These are phyloP conservation scores for Athelia sp. DNA, from an alignment of 1,284 basidiomycete species.

Conservation along the genomic window DNA sequence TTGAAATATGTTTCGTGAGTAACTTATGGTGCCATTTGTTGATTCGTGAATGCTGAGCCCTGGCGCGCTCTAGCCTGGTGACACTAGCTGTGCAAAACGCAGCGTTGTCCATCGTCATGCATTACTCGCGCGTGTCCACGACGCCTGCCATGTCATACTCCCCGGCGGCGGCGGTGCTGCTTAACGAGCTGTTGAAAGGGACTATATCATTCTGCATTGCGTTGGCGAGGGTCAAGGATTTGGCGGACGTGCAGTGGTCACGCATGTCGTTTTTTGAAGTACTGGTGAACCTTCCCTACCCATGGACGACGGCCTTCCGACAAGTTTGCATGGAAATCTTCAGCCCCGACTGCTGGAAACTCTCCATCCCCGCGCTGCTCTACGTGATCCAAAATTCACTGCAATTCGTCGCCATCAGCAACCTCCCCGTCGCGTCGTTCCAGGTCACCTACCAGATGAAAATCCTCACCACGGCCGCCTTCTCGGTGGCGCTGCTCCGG, in stretches of 20 bases:
- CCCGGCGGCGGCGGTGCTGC: conserved; percentile 87
- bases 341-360: conserved; percentile 91
- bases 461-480: conserved; percentile 92
- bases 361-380: conserved; percentile 93
- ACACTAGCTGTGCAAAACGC: conserved; percentile 96
- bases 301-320: conserved; percentile 43
- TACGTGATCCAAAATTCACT: conserved; percentile 96
- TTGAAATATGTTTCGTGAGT: conserved; percentile 64
- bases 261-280: conserved; percentile 43
- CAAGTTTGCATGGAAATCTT: conserved; percentile 55
- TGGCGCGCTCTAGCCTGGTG: conserved; percentile 57
- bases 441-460: conserved; percentile 95
- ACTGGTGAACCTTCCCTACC: conserved; percentile 28
- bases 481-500: conserved; percentile 81
- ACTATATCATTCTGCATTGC: conserved; percentile 81
- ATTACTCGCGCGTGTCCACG: conserved; percentile 87
- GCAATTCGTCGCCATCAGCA: conserved; percentile 90
- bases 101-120: conserved; percentile 93
- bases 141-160: conserved; percentile 78
- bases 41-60: conserved; percentile 4
- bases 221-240: conserved; percentile 40
- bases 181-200: conserved; percentile 93
- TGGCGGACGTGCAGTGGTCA: conserved; percentile 28
- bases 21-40: neutral
- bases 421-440: conserved; percentile 90